Conservation (phyloP, 1,284 basidiomycete species). For the Ceratobasidium sp. region DNA sequence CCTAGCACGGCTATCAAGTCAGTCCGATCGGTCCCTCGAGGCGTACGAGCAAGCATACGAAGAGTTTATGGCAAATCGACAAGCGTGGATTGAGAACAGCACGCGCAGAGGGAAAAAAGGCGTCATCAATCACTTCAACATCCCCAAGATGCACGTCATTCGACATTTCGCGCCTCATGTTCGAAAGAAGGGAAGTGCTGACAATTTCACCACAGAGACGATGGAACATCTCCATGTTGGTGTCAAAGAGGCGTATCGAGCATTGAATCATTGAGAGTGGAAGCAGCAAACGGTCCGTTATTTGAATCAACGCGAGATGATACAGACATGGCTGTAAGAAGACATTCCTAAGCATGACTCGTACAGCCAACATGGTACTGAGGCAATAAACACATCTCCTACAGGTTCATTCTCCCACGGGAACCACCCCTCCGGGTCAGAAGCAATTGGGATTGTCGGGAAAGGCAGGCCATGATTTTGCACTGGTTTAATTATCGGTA, state of each 20-base stretch:
- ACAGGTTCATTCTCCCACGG: no score
- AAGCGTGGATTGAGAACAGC: constrained; percentile 34
- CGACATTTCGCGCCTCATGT: constrained; percentile 21
- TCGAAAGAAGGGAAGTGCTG: constrained; percentile 14
- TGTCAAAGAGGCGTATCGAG: constrained; percentile 22
- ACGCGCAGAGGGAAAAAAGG: constrained; percentile 21
- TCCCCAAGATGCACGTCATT: constrained; percentile 45
- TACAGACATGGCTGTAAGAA: background rate
- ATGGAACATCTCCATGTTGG: constrained; percentile 34
- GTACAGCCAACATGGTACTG: no score
- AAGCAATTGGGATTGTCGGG: no score
- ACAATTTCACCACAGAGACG: constrained; percentile 40
- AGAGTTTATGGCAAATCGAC: constrained; percentile 17
- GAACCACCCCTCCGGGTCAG: no score
- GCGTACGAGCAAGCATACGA: constrained; percentile 20
- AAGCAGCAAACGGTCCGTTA: background rate
- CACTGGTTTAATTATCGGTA: no score
- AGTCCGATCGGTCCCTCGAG: constrained; percentile 23
- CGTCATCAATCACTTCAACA: constrained; percentile 23
- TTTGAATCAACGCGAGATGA: constrained; percentile 9
- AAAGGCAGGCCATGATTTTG: no score
- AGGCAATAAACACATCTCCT: no score
- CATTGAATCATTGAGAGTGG: constrained; percentile 13
- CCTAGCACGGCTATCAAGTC: constrained; percentile 33
- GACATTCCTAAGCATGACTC: no score